Percentiles rank a stretch among this genome's conserved stretches.
Evolutionary conservation across 257 asterid genomes (phyloP).

Genomic region (Fraxinus americana): DNA sequence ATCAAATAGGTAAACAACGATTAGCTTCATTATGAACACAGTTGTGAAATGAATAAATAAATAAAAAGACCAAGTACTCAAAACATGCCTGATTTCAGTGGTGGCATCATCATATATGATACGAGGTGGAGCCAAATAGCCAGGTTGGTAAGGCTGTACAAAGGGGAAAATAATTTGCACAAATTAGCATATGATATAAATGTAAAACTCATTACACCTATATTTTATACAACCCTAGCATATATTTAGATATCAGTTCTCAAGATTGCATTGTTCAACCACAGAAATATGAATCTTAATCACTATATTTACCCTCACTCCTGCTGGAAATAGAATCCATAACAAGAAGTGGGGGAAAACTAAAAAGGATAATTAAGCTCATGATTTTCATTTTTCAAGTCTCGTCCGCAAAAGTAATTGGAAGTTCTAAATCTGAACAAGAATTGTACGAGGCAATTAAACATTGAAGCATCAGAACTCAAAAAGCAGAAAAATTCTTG

Average conservation of each 20-base stretch:
- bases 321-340: not conserved
- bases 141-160: slow-evolving; percentile 51
- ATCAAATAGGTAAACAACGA: not conserved
- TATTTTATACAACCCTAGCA: not conserved
- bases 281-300: not conserved
- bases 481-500: not conserved
- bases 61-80: not conserved
- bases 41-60: not conserved
- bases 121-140: slow-evolving; percentile 53
- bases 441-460: not conserved
- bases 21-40: not conserved
- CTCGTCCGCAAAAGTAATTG: not conserved
- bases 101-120: slow-evolving; percentile 39
- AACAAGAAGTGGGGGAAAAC: not conserved
- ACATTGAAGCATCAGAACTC: not conserved
- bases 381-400: not conserved
- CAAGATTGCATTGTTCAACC: not conserved
- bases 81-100: slow-evolving; percentile 44
- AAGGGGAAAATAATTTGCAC: slow-evolving; percentile 6
- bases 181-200: not conserved
- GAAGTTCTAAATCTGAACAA: not conserved
- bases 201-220: not conserved
- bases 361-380: not conserved
- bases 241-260: not conserved
- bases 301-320: not conserved